These are phyloP conservation scores for Rheum nobile DNA, from an alignment of 148 eudicot species.

Conservation along the genomic window DNA sequence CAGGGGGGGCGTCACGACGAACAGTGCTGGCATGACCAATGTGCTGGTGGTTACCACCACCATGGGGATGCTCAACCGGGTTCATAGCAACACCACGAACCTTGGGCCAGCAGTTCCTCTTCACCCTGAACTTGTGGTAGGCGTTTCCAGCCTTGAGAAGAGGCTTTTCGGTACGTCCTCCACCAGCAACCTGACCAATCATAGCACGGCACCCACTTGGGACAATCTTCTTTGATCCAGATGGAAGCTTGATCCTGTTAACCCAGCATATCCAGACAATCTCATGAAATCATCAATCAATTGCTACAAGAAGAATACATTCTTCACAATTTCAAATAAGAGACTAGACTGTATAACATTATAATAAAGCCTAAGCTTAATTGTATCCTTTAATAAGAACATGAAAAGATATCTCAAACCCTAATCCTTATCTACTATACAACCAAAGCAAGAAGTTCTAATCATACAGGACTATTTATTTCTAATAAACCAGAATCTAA, in stretches of 20 bases:
- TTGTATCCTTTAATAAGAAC: background rate
- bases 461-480: too few species aligned
- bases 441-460: too few species aligned
- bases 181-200: conserved; percentile 37
- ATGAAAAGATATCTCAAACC: too few species aligned
- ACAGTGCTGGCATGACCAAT: conserved; percentile 15
- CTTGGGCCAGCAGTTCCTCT: conserved; percentile 42
- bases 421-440: too few species aligned
- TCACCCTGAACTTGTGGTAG: conserved; percentile 36
- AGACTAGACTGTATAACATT: too few species aligned
- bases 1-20: conserved; percentile 34
- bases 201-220: conserved; percentile 39
- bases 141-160: conserved; percentile 35
- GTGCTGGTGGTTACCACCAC: conserved; percentile 44
- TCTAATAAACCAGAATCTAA: too few species aligned
- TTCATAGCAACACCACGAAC: conserved; percentile 47
- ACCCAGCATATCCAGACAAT: background rate
- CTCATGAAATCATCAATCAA: background rate
- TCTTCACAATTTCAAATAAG: too few species aligned
- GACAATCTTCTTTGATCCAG: conserved; percentile 34
- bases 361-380: background rate
- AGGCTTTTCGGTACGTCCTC: conserved; percentile 45
- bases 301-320: background rate
- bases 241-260: conserved; percentile 30
- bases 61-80: conserved; percentile 45